Evolutionary conservation across 2,329 filamentous ascomycete species (phyloP), one percentile per base, ranked within the genome.

Genomic region (Hypoxylon sp.): DNA sequence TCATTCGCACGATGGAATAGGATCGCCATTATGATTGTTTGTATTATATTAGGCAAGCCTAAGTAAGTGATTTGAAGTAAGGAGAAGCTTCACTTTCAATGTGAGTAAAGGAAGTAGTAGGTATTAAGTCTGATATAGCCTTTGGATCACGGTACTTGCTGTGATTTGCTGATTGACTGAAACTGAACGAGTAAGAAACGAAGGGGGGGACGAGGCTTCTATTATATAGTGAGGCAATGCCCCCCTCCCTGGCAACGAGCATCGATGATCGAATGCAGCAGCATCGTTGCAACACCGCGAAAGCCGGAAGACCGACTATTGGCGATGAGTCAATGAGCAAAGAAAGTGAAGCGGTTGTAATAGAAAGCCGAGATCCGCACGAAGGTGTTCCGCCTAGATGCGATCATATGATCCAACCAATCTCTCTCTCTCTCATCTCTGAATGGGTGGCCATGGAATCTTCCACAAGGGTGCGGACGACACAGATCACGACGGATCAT

Each of bases 1-100:
- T 76, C 69, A 66, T 82, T 81, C 15, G 30, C 19, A 31, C 52
- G 66, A 44, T 71, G 66, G 50, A 50, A 17, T 51, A 62, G 36
- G 40, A 63, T 35, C 32, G 43, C 59, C 62, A 64, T 64, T 23
- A 30, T 27, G 46, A 25, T 26, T 48, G 35, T 26, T 48, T 17
- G 26, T 25, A 30, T 35, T 37, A 8, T 38, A 37, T 29, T 38
- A 51, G 32, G 41, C 23, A 46, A 37, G 41, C 30, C 32, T 42
- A 21, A 29, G 35, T 16, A 16, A 25, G 35, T 16, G 20, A 25
- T 20, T 50, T 12, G 12, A 23, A 19, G 15, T 42, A 25, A 38
- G 20, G 21, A 32, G 16, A n/a, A n/a, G n/a, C 26, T 55, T 50
- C 54, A 58, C 48, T 48, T 35, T 38, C 49, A 43, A 41, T 46